Conservation (phyloP, 1,284 basidiomycete species). For the Ganoderma sp. region DNA sequence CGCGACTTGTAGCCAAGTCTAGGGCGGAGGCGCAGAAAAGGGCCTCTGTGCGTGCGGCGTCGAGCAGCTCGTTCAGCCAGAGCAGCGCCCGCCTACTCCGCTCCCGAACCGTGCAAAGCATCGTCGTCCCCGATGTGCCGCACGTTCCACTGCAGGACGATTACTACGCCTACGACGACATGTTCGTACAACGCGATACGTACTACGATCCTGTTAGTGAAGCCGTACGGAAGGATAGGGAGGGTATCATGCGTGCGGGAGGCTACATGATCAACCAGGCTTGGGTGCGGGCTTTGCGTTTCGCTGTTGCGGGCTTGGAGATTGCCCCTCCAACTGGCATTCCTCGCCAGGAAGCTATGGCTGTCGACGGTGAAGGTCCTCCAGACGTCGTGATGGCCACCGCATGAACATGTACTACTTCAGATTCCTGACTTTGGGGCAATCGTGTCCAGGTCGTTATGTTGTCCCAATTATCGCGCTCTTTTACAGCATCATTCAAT, state of each 20-base stretch:
- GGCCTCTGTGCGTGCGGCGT: slow-evolving; percentile 57
- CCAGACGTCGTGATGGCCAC: slow-evolving; percentile 51
- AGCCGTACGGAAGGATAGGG: slow-evolving; percentile 74
- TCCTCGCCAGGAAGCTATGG: slow-evolving; percentile 24
- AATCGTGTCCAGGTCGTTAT: neutral
- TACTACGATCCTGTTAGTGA: slow-evolving; percentile 79
- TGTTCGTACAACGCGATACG: slow-evolving; percentile 55
- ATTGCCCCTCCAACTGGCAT: slow-evolving; percentile 48
- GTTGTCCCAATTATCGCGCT: neutral
- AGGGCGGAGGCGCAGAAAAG: slow-evolving; percentile 66
- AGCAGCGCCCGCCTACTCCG: slow-evolving; percentile 59
- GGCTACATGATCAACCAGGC: slow-evolving; percentile 84
- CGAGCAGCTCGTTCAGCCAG: slow-evolving; percentile 49
- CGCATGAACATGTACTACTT: slow-evolving; percentile 27
- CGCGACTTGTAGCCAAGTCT: slow-evolving; percentile 72
- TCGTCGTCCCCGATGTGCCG: slow-evolving; percentile 73
- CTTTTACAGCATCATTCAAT: slow-evolving; percentile 1
- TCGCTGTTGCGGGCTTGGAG: slow-evolving; percentile 79
- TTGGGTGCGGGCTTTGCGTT: slow-evolving; percentile 85
- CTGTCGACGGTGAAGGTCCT: slow-evolving; percentile 19
- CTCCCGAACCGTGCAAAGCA: slow-evolving; percentile 60
- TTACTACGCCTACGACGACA: slow-evolving; percentile 77
- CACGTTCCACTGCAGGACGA: slow-evolving; percentile 78
- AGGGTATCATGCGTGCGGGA: slow-evolving; percentile 84
- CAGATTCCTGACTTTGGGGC: neutral